Evolutionary conservation across 495 filamentous ascomycete species (phyloP), one percentile per base, ranked within the genome.

Genomic region (Annulohypoxylon nitens): DNA sequence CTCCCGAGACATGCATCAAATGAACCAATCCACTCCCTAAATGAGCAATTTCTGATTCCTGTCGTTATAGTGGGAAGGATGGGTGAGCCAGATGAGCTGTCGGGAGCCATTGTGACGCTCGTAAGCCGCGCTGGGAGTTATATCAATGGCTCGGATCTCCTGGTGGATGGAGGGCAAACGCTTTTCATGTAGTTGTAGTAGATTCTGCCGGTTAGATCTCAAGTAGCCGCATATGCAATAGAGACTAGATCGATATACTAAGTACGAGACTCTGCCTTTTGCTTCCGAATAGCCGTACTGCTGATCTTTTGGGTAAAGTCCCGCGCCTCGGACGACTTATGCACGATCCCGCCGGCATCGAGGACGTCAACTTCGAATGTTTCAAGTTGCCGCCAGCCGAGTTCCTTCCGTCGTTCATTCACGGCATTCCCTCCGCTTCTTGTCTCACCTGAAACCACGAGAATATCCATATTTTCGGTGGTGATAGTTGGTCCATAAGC

Each of bases 311-410:
- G 85, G 3, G 90, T 88, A 77, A 95, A 97, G 55, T 87, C 85
- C 37, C 89, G 86, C 12, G 82, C 81, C 60, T 77, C 76, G 6
- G 60, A 72, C 3, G 74, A 72, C 47, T 81, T 83, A 9, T 87
- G 87, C 7, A 85, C 77, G 34, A 85, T 79, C 45, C 91, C 91
- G 10, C 86, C 85, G 9, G 90, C 85, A 79, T 94, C 90, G 18
- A 98, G 87, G 37, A 98, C 94, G 73, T 96, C 93, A n/a, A 98
- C 92, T 79, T 96, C 94, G 78, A 94, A 97, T 7, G 96, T 88
- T 33, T 93, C 90, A 59, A 98, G 82, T 39, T 80, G 76, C 37
- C 83, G 76, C 93, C 93, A 98, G 2, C 93, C 93, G 67, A 91
- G 91, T 80, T 93, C 92, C 43, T 76, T 82, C 58, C 96, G 88